Conservation (phyloP, 2,329 filamentous ascomycete genomes). For the Talaromyces marneffei region DNA sequence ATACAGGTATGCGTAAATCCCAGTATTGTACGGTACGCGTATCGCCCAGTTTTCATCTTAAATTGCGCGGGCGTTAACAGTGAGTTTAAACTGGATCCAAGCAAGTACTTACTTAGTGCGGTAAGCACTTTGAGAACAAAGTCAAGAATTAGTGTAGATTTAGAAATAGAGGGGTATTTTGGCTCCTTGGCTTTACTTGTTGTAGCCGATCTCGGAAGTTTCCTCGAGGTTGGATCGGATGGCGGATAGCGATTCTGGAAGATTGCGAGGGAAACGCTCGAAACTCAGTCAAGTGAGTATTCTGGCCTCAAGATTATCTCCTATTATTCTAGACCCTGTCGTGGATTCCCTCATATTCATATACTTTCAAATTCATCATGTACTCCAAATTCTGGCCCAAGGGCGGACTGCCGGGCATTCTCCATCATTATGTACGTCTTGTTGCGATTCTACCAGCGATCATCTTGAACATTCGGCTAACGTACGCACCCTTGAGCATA, state of each 20-base stretch:
- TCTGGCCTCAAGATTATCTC: background rate
- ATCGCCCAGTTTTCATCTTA: background rate
- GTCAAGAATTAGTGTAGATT: background rate
- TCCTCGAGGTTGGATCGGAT: constrained; percentile 4
- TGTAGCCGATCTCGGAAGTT: constrained; percentile 17
- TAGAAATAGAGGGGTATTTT: background rate
- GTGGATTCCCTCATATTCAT: background rate
- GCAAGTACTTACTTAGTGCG: background rate
- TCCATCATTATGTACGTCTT: constrained; percentile 11
- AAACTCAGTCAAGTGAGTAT: background rate
- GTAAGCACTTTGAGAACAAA: background rate
- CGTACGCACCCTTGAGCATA: background rate
- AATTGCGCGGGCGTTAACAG: background rate
- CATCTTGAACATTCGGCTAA: background rate
- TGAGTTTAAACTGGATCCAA: background rate
- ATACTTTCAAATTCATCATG: constrained; percentile 17
- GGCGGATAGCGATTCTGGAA: background rate
- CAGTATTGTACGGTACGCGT: background rate
- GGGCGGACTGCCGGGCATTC: constrained; percentile 19
- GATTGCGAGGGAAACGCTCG: background rate
- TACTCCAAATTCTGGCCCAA: constrained; percentile 35
- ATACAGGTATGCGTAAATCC: background rate
- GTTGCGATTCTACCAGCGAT: background rate
- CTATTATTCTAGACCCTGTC: background rate
- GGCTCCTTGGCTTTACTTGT: background rate